A percentile compares a stretch with the other conserved stretches of the same genome.
Evolutionary conservation across 164 flowering plant genomes (phyloP).

Genomic region (Echeveria elegans): DNA sequence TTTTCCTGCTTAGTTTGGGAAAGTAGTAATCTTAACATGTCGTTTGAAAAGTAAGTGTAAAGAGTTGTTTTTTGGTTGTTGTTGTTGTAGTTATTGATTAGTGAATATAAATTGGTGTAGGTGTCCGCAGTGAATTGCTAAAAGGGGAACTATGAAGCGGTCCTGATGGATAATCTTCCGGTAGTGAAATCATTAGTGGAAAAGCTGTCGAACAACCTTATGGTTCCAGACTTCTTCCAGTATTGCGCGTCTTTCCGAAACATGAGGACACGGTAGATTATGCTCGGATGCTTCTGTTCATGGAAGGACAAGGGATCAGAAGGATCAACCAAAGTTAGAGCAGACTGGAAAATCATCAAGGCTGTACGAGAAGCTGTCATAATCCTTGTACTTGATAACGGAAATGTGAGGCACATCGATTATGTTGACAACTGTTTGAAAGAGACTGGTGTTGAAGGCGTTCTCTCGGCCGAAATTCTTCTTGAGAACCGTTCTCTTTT

Average conservation of each 20-base stretch:
- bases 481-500: constrained; percentile 95
- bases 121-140: constrained; percentile 96
- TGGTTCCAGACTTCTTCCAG: constrained; percentile 96
- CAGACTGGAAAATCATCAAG: constrained; percentile 75
- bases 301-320: constrained; percentile 90
- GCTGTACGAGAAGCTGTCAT: constrained; percentile 63
- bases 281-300: constrained; percentile 94
- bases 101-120: too few species aligned
- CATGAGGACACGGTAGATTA: constrained; percentile 69
- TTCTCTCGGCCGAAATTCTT: constrained; percentile 92
- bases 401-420: constrained; percentile 76
- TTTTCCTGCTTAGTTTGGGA: too few species aligned
- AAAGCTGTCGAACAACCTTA: constrained; percentile 54
- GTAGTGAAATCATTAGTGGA: constrained; percentile 72
- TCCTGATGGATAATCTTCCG: constrained; percentile 91
- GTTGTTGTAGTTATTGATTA: too few species aligned
- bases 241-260: constrained; percentile 73
- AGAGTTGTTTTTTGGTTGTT: not conserved
- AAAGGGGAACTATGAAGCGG: constrained; percentile 93
- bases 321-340: constrained; percentile 73
- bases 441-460: constrained; percentile 82
- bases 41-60: too few species aligned
- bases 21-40: too few species aligned
- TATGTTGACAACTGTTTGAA: constrained; percentile 61
- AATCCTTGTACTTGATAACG: constrained; percentile 95